phyloP scores from a whole-genome alignment of 2,329 filamentous ascomycete genomes.

The Dendryphion nanum region DNA sequence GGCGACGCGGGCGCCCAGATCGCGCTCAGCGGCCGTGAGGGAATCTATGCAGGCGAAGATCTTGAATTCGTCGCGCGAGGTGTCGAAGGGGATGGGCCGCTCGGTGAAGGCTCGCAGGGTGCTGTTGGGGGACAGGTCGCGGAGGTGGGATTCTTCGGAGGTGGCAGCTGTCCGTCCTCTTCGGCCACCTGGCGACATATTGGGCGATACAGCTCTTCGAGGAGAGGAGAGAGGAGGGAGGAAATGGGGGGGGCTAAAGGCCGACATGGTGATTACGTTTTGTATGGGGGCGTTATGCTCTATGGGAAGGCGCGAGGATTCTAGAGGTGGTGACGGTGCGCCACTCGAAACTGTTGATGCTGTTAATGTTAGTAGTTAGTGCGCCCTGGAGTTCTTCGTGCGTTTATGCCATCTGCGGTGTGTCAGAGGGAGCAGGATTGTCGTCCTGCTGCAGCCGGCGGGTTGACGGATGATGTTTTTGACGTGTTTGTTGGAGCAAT shows the following conservation, averaged over 20 bases:
- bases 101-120: slow-evolving; percentile 45
- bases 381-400: too few species aligned
- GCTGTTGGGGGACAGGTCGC: slow-evolving; percentile 40
- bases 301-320: slow-evolving; percentile 11
- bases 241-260: slow-evolving; percentile 30
- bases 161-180: slow-evolving; percentile 21
- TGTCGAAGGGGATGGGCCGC: slow-evolving; percentile 44
- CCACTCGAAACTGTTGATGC: not conserved
- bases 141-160: slow-evolving; percentile 33
- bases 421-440: not conserved
- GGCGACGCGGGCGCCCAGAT: slow-evolving; percentile 69
- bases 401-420: not conserved
- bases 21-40: slow-evolving; percentile 64
- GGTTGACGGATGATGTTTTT: too few species aligned
- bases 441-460: too few species aligned
- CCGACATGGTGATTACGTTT: slow-evolving; percentile 23
- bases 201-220: slow-evolving; percentile 29
- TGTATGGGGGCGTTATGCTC: slow-evolving; percentile 14
- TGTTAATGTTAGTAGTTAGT: too few species aligned
- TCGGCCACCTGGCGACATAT: slow-evolving; percentile 32
- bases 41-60: slow-evolving; percentile 57
- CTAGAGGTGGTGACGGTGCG: slow-evolving; percentile 1
- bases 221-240: slow-evolving; percentile 32
- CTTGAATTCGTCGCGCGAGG: slow-evolving; percentile 40
- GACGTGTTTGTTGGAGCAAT: too few species aligned